These are phyloP conservation scores for Pseudoneurospora amorphoporcata DNA, from an alignment of 495 filamentous ascomycete genomes.

Conservation along the genomic window DNA sequence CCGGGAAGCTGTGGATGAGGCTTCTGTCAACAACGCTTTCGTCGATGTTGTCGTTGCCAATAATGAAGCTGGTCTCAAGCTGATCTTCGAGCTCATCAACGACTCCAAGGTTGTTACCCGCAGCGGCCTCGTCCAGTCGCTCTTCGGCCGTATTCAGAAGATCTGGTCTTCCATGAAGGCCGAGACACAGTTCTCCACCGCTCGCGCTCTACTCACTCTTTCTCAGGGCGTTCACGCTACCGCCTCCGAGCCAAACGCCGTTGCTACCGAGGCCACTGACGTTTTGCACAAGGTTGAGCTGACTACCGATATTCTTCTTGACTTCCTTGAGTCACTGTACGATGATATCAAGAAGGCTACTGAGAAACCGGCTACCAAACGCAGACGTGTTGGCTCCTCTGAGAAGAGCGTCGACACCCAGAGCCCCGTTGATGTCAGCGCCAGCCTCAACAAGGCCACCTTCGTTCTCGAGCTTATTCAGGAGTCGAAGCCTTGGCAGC, in stretches of 20 bases:
- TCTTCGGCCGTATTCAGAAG: slow-evolving; percentile 52
- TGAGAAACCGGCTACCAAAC: slow-evolving; percentile 58
- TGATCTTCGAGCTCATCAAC: slow-evolving; percentile 45
- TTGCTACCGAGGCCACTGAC: slow-evolving; percentile 49
- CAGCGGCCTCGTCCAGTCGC: slow-evolving; percentile 43
- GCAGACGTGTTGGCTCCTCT: slow-evolving; percentile 61
- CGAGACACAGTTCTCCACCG: slow-evolving; percentile 47
- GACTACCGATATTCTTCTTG: slow-evolving; percentile 55
- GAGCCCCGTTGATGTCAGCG: slow-evolving; percentile 41
- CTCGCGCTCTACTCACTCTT: slow-evolving; percentile 47
- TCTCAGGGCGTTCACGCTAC: slow-evolving; percentile 20
- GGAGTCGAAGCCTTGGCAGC: slow-evolving; percentile 56
- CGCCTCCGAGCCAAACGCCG: slow-evolving; percentile 15
- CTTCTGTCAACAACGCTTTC: slow-evolving; percentile 47
- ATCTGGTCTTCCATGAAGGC: slow-evolving; percentile 64
- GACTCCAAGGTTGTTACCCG: slow-evolving; percentile 33
- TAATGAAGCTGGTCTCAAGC: slow-evolving; percentile 54
- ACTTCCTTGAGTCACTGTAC: slow-evolving; percentile 60
- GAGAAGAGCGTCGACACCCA: slow-evolving; percentile 37
- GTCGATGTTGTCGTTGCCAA: slow-evolving; percentile 53
- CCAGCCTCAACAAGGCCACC: slow-evolving; percentile 61
- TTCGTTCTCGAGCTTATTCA: slow-evolving; percentile 85
- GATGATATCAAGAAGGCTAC: slow-evolving; percentile 50
- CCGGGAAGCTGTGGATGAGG: slow-evolving; percentile 50
- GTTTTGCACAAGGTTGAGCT: slow-evolving; percentile 58